Conservation (phyloP, 257 asterid genomes). For the Gardenia jasminoides region DNA sequence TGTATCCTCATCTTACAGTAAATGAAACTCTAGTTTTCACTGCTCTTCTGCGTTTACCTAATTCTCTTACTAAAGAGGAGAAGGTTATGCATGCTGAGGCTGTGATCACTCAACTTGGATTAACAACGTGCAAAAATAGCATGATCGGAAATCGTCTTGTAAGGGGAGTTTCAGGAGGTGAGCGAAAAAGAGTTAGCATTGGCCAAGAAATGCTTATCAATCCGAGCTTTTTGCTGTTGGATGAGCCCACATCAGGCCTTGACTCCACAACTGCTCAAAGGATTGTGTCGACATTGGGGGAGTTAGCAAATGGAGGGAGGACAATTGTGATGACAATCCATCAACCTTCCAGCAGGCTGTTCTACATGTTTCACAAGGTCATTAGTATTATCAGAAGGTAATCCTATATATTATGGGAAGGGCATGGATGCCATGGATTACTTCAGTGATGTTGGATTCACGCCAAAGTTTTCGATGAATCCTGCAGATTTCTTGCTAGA, state of each 20-base stretch:
- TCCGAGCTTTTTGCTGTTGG: conserved; percentile 67
- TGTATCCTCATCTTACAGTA: conserved; percentile 78
- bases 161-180: conserved; percentile 83
- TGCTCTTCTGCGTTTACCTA: conserved; percentile 68
- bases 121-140: conserved; percentile 49
- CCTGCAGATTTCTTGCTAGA: conserved; percentile 84
- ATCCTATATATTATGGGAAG: conserved; percentile 62
- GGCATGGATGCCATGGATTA: conserved; percentile 51
- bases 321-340: conserved; percentile 78
- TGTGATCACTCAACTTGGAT: conserved; percentile 56
- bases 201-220: conserved; percentile 88
- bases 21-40: conserved; percentile 68
- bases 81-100: conserved; percentile 51
- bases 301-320: conserved; percentile 59
- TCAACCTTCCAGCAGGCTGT: conserved; percentile 81
- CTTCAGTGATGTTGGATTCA: conserved; percentile 51
- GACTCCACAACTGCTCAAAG: conserved; percentile 81
- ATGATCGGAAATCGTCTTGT: conserved; percentile 42
- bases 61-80: conserved; percentile 28
- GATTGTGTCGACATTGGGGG: conserved; percentile 63
- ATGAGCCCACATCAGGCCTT: conserved; percentile 84
- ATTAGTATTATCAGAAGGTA: conserved; percentile 66
- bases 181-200: conserved; percentile 74
- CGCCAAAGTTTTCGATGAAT: conserved; percentile 67
- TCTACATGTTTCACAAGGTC: conserved; percentile 74